Evolutionary conservation across 257 asterid species (phyloP), one percentile per base, ranked within the genome.

Genomic region (Ehretia macrophylla): DNA sequence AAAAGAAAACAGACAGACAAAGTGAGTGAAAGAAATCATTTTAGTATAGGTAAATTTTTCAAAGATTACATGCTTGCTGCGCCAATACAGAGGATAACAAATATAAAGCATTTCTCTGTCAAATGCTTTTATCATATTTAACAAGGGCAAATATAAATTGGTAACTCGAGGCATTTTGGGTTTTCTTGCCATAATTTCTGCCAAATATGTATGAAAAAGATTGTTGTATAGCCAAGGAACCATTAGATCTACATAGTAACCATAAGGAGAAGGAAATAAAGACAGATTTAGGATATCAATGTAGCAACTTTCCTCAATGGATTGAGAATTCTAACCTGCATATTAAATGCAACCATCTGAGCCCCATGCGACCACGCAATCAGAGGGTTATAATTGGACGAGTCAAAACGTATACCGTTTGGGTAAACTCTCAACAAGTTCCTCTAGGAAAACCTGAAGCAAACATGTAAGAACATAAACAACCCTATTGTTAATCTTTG

Each of bases 331-430:
- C 79, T 51, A 70, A 87, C 96, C 96, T 90, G 96, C 98, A 90
- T 87, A 67, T 90, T 90, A 79, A 87, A 83, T 65, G 98, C 96
- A 58, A 90, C 94, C 98, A 90, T 85, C 71, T 90, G 98, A 58
- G 98, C 96, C 77, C 98, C 98, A 67, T 87, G 96, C 62, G 75
- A 66, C 98, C 98, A 90, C 47, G 86, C 98, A 62, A 87, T 74
- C 18, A 90, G 79, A 50, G 98, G 98, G 72, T 90, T 88, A 74
- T 90, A 90, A 73, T 90, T 90, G 75, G 98, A 90, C n/a, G 98
- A 87, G 78, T 83, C 81, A 32, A 90, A 50, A 51, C 98, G 94
- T 64, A 71, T 85, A 59, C 96, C 98, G 72, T 87, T 87, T 44
- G 98, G 96, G 77, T 85, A 87, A 66, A 90, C 60, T 66, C 98